These are phyloP conservation scores for Diplodia scrobiculata DNA, from an alignment of 2,329 filamentous ascomycete species.

Conservation along the genomic window DNA sequence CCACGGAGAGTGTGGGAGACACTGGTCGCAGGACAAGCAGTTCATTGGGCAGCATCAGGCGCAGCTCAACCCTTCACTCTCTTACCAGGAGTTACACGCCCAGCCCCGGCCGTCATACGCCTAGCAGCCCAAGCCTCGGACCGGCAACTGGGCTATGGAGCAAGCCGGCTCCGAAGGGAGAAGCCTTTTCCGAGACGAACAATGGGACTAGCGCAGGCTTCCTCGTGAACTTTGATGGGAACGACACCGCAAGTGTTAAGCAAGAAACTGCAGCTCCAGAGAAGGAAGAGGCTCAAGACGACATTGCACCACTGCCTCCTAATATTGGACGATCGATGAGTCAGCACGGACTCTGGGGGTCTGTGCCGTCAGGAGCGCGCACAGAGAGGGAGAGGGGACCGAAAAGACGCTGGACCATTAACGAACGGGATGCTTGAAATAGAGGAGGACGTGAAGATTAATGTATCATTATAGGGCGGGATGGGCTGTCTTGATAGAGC, in stretches of 20 bases:
- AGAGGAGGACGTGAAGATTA: not conserved
- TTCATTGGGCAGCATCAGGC: slow-evolving; percentile 46
- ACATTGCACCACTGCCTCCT: slow-evolving; percentile 38
- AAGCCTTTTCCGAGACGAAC: slow-evolving; percentile 33
- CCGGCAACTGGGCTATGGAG: slow-evolving; percentile 47
- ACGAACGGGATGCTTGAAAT: slow-evolving; percentile 19
- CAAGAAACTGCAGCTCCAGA: slow-evolving; percentile 32
- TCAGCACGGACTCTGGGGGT: slow-evolving; percentile 50
- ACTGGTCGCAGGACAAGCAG: slow-evolving; percentile 41
- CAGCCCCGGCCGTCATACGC: slow-evolving; percentile 33
- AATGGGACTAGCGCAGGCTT: slow-evolving; percentile 40
- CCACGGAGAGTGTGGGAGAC: slow-evolving; percentile 39
- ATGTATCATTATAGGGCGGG: slow-evolving; percentile 18
- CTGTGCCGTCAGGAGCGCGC: slow-evolving; percentile 38
- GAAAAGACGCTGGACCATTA: slow-evolving; percentile 51
- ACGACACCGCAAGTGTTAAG: not conserved
- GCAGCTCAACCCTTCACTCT: slow-evolving; percentile 38
- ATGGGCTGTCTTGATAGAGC: slow-evolving; percentile 20
- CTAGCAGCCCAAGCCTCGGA: slow-evolving; percentile 32
- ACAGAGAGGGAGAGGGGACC: slow-evolving; percentile 44
- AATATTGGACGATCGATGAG: slow-evolving; percentile 33
- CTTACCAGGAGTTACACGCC: slow-evolving; percentile 35
- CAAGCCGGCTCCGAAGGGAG: slow-evolving; percentile 33
- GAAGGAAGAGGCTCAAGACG: slow-evolving; percentile 38
- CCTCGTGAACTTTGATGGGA: slow-evolving; percentile 39